Evolutionary conservation across 345 rosid genomes (phyloP).

Genomic region (Salix exigua): DNA sequence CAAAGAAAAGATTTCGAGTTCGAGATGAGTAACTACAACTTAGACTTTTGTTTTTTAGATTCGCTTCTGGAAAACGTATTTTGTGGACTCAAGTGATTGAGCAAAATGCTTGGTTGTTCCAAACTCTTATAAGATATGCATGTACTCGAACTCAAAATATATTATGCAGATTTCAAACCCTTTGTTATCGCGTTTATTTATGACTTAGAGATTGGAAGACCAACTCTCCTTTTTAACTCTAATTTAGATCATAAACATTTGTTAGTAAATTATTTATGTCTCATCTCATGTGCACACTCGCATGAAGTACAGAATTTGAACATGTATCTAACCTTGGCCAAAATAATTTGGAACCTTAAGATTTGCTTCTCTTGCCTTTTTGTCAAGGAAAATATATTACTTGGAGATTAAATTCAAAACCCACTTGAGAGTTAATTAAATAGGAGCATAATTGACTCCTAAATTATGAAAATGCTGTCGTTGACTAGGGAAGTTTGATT

Average conservation of each 20-base stretch:
- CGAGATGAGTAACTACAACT: background rate
- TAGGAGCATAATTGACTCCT: background rate
- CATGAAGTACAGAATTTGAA: background rate
- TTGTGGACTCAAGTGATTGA: accelerated
- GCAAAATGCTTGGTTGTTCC: too few species aligned
- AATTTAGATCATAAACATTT: background rate
- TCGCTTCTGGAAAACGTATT: accelerated
- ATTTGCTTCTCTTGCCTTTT: background rate
- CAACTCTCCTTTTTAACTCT: background rate
- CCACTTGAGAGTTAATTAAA: background rate
- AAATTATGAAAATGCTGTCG: background rate
- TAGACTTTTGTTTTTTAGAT: too few species aligned
- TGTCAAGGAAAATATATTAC: background rate
- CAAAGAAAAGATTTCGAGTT: background rate
- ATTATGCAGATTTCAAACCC: accelerated
- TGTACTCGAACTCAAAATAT: too few species aligned
- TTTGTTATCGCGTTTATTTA: accelerated
- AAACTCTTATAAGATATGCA: accelerated
- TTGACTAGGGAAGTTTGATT: background rate
- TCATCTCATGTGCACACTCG: background rate
- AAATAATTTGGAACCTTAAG: background rate
- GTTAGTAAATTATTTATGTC: background rate
- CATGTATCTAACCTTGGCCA: background rate
- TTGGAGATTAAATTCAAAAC: background rate
- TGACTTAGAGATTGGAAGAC: background rate